These are phyloP conservation scores for Allium cepa DNA, from an alignment of 106 monocot species.

Conservation along the genomic window DNA sequence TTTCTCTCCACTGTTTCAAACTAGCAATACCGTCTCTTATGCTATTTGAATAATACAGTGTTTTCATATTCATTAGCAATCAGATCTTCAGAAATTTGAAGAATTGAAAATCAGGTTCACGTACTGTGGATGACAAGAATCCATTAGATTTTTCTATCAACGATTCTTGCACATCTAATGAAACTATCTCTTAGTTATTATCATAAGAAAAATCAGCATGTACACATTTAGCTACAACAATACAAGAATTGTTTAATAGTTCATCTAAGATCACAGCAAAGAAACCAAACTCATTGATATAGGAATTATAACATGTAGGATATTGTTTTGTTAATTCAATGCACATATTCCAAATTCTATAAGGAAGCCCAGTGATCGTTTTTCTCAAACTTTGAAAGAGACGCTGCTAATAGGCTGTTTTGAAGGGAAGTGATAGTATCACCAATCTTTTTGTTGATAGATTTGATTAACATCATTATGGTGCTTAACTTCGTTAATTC, in stretches of 20 bases:
- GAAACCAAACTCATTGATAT: too few relatives aligned
- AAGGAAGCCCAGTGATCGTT: too few relatives aligned
- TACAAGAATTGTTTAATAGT: slow-evolving; percentile 1
- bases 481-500: too few relatives aligned
- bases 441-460: too few relatives aligned
- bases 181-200: slow-evolving; percentile 4
- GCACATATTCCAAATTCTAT: too few relatives aligned
- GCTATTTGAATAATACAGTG: not conserved
- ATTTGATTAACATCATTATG: too few relatives aligned
- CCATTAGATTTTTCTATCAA: not conserved
- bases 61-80: slow-evolving; percentile 4
- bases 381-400: too few relatives aligned
- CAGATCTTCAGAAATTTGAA: slow-evolving; percentile 1
- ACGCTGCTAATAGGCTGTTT: too few relatives aligned
- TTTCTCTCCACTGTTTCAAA: slow-evolving; percentile 5
- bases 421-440: too few relatives aligned
- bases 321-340: too few relatives aligned
- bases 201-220: slow-evolving; percentile 75
- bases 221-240: slow-evolving; percentile 74
- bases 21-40: not conserved
- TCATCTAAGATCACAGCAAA: not conserved
- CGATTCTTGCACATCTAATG: slow-evolving; percentile 12
- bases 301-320: too few relatives aligned
- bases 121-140: not conserved
- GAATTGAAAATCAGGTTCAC: not conserved